phyloP scores from a whole-genome alignment of 2,329 filamentous ascomycete genomes.

The Penicillium italicum region DNA sequence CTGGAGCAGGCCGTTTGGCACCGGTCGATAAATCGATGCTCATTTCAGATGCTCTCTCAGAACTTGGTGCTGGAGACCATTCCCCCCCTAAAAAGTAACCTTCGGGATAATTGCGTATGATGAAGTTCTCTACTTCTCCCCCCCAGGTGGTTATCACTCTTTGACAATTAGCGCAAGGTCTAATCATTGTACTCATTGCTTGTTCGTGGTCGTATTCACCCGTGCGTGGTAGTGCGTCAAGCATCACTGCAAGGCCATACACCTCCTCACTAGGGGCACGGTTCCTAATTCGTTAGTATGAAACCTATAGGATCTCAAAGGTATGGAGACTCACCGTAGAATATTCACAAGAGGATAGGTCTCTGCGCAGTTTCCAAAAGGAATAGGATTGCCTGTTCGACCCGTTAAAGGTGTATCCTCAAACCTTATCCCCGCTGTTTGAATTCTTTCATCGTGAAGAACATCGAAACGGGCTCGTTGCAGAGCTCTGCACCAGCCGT shows the following conservation, averaged over 20 bases:
- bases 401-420: no score
- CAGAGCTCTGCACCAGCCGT: neutral
- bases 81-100: no score
- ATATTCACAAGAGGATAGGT: neutral
- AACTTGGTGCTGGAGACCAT: neutral
- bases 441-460: neutral
- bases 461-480: neutral
- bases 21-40: neutral
- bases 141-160: neutral
- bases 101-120: neutral
- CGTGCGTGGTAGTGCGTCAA: rapidly evolving
- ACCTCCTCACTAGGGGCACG: neutral
- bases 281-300: neutral
- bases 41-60: neutral
- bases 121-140: neutral
- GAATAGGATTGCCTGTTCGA: rapidly evolving
- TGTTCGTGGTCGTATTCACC: neutral
- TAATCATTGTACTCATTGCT: neutral
- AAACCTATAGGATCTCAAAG: neutral
- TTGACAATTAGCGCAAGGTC: neutral
- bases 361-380: neutral
- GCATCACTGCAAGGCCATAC: neutral
- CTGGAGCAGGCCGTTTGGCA: neutral
- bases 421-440: neutral
- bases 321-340: neutral